phyloP scores from a whole-genome alignment of 179 eudicot species.

The Amaranthus tricolor region DNA sequence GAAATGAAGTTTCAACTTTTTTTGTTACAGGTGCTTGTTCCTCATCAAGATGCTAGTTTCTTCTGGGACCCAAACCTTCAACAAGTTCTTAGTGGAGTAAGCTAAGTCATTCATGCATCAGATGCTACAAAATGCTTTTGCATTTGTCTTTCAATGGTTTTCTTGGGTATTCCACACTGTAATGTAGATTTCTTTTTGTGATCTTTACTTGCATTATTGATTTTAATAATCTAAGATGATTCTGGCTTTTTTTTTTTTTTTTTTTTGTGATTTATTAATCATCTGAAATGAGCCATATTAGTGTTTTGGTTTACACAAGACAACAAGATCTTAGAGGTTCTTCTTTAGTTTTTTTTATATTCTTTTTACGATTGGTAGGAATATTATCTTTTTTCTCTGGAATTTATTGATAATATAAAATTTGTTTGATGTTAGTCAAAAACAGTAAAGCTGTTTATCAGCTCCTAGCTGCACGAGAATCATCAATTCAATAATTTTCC shows the following conservation, averaged over 20 bases:
- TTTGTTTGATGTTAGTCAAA: neutral
- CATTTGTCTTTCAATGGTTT: conserved; percentile 2
- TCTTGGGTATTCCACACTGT: neutral
- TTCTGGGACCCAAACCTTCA: neutral
- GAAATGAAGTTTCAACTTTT: conserved; percentile 1
- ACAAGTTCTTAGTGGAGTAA: conserved; percentile 3
- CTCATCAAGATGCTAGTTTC: conserved; percentile 13
- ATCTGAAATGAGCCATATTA: neutral
- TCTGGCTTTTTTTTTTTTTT: neutral
- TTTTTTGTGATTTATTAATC: neutral
- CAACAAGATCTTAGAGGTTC: neutral
- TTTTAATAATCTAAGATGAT: neutral
- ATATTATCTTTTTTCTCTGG: neutral
- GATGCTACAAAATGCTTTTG: neutral
- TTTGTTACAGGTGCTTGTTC: neutral
- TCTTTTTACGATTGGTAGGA: neutral
- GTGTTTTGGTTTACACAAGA: neutral
- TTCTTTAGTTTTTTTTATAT: neutral
- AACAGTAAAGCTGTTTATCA: neutral
- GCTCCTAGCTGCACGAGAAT: conserved; percentile 5
- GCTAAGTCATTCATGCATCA: neutral
- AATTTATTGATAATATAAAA: neutral
- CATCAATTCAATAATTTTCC: neutral
- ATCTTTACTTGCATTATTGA: neutral
- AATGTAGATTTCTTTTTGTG: neutral